These are phyloP conservation scores for Dioszegia aurantiaca DNA, from an alignment of 768 basidiomycete genomes.

Conservation along the genomic window DNA sequence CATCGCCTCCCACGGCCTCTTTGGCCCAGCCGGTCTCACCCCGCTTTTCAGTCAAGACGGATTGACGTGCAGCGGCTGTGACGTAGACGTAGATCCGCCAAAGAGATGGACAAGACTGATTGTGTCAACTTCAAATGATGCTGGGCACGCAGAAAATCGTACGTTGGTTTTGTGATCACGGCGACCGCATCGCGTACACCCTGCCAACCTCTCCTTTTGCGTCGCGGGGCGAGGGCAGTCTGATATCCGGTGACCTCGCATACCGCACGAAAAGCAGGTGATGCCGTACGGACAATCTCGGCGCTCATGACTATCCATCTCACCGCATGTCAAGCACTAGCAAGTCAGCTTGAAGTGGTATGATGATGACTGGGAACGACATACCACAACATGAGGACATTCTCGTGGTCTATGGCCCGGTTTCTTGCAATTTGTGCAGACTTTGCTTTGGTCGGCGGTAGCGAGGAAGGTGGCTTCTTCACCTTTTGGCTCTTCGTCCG, in stretches of 20 bases:
- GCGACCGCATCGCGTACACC: conserved; percentile 40
- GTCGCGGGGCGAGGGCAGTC: conserved; percentile 37
- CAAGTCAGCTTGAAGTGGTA: conserved; percentile 15
- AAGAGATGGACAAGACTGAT: conserved; percentile 36
- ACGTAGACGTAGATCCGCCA: conserved; percentile 43
- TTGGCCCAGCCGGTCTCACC: conserved; percentile 30
- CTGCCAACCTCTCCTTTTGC: conserved; percentile 23
- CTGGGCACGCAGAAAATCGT: not conserved
- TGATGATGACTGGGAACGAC: no score
- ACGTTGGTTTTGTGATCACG: conserved; percentile 41
- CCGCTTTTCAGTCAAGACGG: conserved; percentile 18
- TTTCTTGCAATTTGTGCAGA: conserved; percentile 37
- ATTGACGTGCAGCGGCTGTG: conserved; percentile 14
- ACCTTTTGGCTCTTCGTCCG: conserved; percentile 12
- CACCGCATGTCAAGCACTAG: conserved; percentile 37
- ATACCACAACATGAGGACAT: conserved; percentile 33
- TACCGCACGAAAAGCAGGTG: conserved; percentile 44
- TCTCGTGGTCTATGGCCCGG: conserved; percentile 37
- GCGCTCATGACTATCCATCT: conserved; percentile 40
- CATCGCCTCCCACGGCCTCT: conserved; percentile 37
- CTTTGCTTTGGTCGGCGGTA: conserved; percentile 36
- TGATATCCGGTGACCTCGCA: conserved; percentile 31
- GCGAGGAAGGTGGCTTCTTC: conserved; percentile 42
- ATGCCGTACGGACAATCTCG: conserved; percentile 40
- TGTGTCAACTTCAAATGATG: not conserved